Base-by-base conservation (phyloP, 192 early-diverging fungal species). In the Podila horticola region DNA sequence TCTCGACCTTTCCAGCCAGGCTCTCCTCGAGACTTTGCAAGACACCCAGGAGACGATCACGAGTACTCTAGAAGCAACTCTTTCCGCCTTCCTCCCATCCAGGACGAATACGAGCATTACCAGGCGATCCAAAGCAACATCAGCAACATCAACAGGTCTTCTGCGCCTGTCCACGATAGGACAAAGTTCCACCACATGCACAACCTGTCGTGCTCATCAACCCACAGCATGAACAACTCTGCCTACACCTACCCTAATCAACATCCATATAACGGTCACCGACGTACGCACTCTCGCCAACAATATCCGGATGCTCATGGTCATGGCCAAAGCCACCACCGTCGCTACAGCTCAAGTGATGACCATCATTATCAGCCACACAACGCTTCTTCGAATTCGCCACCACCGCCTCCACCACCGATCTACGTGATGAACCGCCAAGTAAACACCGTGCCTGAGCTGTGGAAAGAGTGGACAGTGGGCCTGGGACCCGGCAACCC, bases 401-500 rank as follows among this genome's bases (percentile, higher is more conserved):
- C 50, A 26, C 33, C 66, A 26, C 49, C 50, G 31, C 30, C 1
- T 30, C 15, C 49, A 67, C 52, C 51, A 57, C 7, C 74, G 0
- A 71, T 77, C 31, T 77, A 77, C 58, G 63, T 77, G 5, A 77
- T 77, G 75, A 77, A 77, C 50, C 68, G 75, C 12, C 68, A 77
- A 33, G 69, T 77, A 15, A 71, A 67, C 55, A 77, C 75, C 1
- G 75, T 77, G 0, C 75, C 52, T 28, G 75, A 77, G 33, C 58
- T 77, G 11, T 77, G 75, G 75, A 77, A 71, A 57, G 75, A 77
- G 49, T 77, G 75, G 75, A 77, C 75, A 6, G 68, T 71, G 11
- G 75, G 75, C 17, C 64, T 77, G 3, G 75, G 75, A n/a, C 64
- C 75, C 26, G 69, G 69, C 17, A 66, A 67, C n/a, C 75, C 75